These are phyloP conservation scores for Aspergillus sp. DNA, from an alignment of 2,329 filamentous ascomycete genomes.

Conservation along the genomic window DNA sequence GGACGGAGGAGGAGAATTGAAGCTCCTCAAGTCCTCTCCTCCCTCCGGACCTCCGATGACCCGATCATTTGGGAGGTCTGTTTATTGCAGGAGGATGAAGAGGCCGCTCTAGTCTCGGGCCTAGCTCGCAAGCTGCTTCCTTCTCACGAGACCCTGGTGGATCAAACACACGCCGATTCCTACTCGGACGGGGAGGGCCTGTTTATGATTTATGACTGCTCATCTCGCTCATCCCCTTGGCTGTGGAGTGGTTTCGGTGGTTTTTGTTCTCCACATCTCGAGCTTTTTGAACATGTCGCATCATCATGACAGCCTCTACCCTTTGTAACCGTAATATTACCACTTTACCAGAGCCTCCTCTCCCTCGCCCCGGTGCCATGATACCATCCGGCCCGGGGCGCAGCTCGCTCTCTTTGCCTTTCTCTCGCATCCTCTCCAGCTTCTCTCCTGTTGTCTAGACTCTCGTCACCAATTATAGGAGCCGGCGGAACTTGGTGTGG, in stretches of 20 bases:
- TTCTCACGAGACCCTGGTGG: constrained; percentile 22
- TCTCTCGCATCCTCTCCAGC: neutral
- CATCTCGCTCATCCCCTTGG: constrained; percentile 14
- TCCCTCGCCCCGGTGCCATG: neutral
- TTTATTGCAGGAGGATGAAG: constrained; percentile 1
- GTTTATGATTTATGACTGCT: constrained; percentile 21
- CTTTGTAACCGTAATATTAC: constrained; percentile 3
- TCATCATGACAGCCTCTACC: constrained; percentile 14
- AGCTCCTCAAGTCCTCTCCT: neutral
- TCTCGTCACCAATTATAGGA: neutral
- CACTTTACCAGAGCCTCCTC: constrained; percentile 8
- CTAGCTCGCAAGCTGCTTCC: neutral
- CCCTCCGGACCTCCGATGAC: neutral
- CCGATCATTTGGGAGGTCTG: neutral
- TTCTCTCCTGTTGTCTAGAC: neutral
- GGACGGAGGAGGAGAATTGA: no score
- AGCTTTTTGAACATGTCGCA: constrained; percentile 17
- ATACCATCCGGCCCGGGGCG: neutral
- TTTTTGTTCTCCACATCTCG: constrained; percentile 15
- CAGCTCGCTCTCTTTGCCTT: no score
- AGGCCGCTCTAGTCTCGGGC: neutral
- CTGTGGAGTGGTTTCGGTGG: constrained; percentile 13
- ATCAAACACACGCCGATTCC: constrained; percentile 17
- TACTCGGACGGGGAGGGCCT: constrained; percentile 14
- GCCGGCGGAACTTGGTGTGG: neutral